These are phyloP conservation scores for Hymenoscyphus salicellus DNA, from an alignment of 2,329 filamentous ascomycete species.

Conservation along the genomic window DNA sequence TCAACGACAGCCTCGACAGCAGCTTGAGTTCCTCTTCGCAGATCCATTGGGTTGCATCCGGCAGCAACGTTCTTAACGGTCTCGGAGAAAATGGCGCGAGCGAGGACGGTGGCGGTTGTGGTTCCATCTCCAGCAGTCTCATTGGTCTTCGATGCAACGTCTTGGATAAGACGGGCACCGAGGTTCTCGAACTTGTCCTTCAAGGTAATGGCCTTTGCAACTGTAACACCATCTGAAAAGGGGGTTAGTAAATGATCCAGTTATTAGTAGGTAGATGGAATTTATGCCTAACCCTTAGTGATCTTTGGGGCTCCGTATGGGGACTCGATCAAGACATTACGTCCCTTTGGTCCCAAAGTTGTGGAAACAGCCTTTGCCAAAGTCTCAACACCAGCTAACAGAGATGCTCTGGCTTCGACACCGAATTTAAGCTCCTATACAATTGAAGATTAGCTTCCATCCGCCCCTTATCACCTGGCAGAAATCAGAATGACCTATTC, in stretches of 20 bases:
- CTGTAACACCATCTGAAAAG: conserved; percentile 74
- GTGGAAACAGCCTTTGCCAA: conserved; percentile 94
- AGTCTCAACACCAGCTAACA: conserved; percentile 93
- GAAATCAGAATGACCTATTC: not conserved
- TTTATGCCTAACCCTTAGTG: conserved; percentile 75
- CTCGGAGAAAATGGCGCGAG: conserved; percentile 98
- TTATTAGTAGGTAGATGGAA: not conserved
- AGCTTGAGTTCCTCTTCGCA: conserved; percentile 93
- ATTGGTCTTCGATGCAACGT: conserved; percentile 99
- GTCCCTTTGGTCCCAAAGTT: conserved; percentile 94
- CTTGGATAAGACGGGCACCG: conserved; percentile 91
- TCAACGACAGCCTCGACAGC: conserved; percentile 93
- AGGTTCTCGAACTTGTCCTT: conserved; percentile 99
- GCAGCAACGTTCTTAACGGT: conserved; percentile 99
- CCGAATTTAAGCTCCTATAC: conserved; percentile 93
- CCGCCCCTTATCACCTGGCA: not conserved
- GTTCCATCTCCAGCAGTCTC: conserved; percentile 98
- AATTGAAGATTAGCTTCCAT: conserved; percentile 14
- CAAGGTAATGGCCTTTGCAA: conserved; percentile 83
- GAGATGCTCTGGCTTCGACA: conserved; percentile 84
- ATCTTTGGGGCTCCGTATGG: conserved; percentile 99
- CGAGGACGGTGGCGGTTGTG: conserved; percentile 94
- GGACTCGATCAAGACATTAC: conserved; percentile 97
- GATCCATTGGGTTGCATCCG: conserved; percentile 99
- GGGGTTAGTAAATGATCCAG: conserved; percentile 13